Evolutionary conservation across 768 basidiomycete genomes (phyloP).

Genomic region (Boletus reticuloceps): DNA sequence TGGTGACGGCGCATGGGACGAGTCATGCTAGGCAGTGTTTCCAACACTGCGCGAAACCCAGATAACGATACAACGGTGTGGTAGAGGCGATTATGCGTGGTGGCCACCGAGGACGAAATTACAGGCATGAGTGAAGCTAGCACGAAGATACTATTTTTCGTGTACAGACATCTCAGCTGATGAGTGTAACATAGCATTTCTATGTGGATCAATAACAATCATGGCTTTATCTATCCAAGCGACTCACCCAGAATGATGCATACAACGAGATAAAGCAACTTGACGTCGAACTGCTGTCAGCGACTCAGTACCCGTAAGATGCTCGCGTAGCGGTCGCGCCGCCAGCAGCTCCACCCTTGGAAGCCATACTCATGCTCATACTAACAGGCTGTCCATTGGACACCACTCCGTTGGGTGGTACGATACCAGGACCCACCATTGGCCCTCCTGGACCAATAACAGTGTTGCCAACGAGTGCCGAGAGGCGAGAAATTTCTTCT

Average conservation of each 20-base stretch:
- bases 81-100: constrained; percentile 11
- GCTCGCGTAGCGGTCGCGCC: constrained; percentile 31
- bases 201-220: constrained; percentile 4
- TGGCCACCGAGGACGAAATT: constrained; percentile 13
- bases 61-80: constrained; percentile 9
- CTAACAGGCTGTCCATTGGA: constrained; percentile 39
- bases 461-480: constrained; percentile 65
- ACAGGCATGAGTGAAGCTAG: constrained; percentile 14
- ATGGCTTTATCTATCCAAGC: not conserved
- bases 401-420: constrained; percentile 24
- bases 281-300: not conserved
- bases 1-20: constrained; percentile 3
- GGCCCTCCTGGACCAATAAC: constrained; percentile 46
- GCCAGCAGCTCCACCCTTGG: constrained; percentile 34
- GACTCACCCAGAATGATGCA: constrained; percentile 17
- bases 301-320: constrained; percentile 40
- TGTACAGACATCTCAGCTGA: constrained; percentile 19
- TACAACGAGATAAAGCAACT: constrained; percentile 1
- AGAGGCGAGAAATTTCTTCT: constrained; percentile 88
- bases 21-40: not conserved
- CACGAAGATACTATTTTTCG: constrained; percentile 18
- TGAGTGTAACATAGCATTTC: constrained; percentile 13
- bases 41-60: constrained; percentile 4
- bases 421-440: constrained; percentile 29
- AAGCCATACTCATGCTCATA: constrained; percentile 41